Evolutionary conservation across 176 grass and related monocot genomes (phyloP).

Genomic region (Ananas comosus): DNA sequence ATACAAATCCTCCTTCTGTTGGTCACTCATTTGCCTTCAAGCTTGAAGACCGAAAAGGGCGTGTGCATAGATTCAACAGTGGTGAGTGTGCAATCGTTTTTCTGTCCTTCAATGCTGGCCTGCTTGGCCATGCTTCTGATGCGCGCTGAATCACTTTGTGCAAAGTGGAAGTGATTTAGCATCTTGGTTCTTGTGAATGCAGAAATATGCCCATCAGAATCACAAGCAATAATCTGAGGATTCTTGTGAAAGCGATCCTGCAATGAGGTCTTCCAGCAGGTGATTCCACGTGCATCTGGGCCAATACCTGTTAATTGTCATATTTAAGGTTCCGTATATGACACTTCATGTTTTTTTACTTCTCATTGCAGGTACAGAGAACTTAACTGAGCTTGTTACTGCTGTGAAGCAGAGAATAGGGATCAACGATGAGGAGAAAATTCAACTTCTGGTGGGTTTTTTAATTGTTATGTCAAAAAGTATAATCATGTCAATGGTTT

Average conservation of each 20-base stretch:
- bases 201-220: no score
- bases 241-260: no score
- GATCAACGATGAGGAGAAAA: conserved; percentile 39
- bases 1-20: conserved; percentile 48
- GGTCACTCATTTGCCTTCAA: conserved; percentile 92
- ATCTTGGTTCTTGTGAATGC: no score
- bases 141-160: no score
- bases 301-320: conserved; percentile 1
- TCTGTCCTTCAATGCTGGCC: no score
- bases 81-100: conserved; percentile 29
- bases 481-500: not conserved
- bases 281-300: not conserved
- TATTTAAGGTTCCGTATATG: conserved; percentile 2
- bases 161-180: no score
- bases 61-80: conserved; percentile 76
- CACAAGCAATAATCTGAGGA: no score
- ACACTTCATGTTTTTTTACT: conserved; percentile 13
- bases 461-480: not conserved
- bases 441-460: conserved; percentile 82
- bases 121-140: no score
- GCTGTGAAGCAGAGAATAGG: conserved; percentile 54
- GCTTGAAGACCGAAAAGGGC: conserved; percentile 65
- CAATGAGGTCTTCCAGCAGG: no score
- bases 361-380: conserved; percentile 43
- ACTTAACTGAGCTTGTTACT: conserved; percentile 53